Percentiles rank a stretch among this genome's conserved stretches.
Evolutionary conservation across 2,329 filamentous ascomycete species (phyloP).

Genomic region (Paracamarosporium sp.): DNA sequence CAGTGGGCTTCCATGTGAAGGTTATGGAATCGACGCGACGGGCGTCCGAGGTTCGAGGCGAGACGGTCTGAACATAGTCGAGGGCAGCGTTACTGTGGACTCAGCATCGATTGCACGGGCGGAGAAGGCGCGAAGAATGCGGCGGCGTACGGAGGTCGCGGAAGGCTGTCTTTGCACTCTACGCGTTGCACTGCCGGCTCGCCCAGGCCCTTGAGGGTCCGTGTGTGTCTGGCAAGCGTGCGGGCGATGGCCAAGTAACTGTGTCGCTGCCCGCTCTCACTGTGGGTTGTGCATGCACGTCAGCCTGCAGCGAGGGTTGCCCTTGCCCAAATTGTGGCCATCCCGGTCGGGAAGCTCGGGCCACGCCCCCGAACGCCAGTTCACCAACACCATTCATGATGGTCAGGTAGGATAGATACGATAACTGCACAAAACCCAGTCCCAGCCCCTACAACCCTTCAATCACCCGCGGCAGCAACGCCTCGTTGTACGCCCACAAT

Average conservation of each 20-base stretch:
- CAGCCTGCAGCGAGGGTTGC: not conserved
- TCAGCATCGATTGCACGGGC: slow-evolving; percentile 21
- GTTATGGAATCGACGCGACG: slow-evolving; percentile 27
- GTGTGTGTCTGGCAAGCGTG: not conserved
- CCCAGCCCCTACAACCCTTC: not conserved
- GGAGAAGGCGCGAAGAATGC: not conserved
- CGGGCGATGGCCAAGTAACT: not conserved
- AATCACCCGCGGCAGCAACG: not conserved
- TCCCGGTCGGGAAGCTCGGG: not conserved
- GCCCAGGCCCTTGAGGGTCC: not conserved
- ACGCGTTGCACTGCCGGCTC: not conserved
- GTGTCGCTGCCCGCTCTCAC: not conserved
- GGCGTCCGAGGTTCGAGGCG: slow-evolving; percentile 25
- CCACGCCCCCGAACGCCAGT: not conserved
- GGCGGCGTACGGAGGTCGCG: slow-evolving; percentile 2
- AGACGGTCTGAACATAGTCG: slow-evolving; percentile 40
- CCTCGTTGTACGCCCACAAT: slow-evolving; percentile 6
- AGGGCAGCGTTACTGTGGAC: slow-evolving; percentile 23
- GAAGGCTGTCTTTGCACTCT: not conserved
- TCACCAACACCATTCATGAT: too few relatives aligned
- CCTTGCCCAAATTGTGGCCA: not conserved
- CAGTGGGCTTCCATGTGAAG: slow-evolving; percentile 31
- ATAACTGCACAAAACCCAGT: not conserved
- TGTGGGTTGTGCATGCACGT: not conserved
- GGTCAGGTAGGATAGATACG: too few relatives aligned